These are phyloP conservation scores for Metschnikowia orientalis DNA, from an alignment of 805 yeast species.

Conservation along the genomic window DNA sequence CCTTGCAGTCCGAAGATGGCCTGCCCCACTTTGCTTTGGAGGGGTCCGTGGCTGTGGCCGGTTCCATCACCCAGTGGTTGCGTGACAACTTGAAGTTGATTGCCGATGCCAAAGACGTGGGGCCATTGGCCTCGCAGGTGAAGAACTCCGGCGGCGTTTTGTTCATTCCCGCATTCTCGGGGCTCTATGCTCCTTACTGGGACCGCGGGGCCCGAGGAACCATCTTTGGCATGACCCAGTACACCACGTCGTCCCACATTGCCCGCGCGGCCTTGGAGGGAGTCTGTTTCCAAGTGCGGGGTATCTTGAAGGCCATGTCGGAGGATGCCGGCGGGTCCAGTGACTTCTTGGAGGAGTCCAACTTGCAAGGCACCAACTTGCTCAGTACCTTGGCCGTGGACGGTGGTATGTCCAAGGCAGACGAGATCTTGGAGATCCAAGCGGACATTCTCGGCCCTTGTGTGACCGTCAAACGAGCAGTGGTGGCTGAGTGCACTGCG, in stretches of 20 bases:
- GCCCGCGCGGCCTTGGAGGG: conserved; percentile 95
- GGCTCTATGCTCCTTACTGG: conserved; percentile 96
- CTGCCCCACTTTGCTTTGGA: conserved; percentile 85
- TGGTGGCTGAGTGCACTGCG: conserved; percentile 87
- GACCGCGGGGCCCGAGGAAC: conserved; percentile 89
- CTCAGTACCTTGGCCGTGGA: conserved; percentile 70
- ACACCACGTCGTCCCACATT: conserved; percentile 85
- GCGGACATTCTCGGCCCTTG: conserved; percentile 88
- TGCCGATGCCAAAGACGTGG: conserved; percentile 78
- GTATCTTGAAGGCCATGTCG: conserved; percentile 86
- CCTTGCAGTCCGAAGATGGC: conserved; percentile 41
- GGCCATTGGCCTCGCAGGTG: conserved; percentile 83
- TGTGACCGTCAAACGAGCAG: conserved; percentile 74
- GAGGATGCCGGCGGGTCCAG: conserved; percentile 67
- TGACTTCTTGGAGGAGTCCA: conserved; percentile 54
- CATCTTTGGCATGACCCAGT: conserved; percentile 88
- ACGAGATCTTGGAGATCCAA: conserved; percentile 90
- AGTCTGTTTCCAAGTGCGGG: conserved; percentile 89
- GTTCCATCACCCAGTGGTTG: conserved; percentile 90
- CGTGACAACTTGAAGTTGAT: conserved; percentile 84
- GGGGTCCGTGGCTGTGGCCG: conserved; percentile 96
- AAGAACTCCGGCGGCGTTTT: conserved; percentile 85
- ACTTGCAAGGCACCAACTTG: conserved; percentile 42
- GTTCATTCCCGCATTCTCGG: conserved; percentile 92
- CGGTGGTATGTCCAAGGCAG: conserved; percentile 92